Evolutionary conservation across 164 flowering plant genomes (phyloP).

Genomic region (Kalanchoe fedtschenkoi): DNA sequence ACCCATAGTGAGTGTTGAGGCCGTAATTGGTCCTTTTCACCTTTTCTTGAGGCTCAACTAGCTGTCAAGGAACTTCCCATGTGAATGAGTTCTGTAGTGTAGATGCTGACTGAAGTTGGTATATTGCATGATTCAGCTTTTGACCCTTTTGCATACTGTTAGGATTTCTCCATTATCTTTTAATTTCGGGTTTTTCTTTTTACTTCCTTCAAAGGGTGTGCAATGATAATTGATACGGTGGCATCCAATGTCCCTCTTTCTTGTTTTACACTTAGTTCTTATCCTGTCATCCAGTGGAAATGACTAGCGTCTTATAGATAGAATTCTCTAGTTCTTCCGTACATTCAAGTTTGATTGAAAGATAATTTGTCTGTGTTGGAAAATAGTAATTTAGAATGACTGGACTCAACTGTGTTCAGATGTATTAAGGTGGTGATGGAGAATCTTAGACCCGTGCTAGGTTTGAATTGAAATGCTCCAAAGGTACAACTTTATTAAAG

Average conservation of each 20-base stretch:
- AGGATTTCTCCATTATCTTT: neutral
- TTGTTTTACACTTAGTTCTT: neutral
- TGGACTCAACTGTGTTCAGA: neutral
- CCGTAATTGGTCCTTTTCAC: neutral
- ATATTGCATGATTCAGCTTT: neutral
- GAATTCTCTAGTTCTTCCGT: neutral
- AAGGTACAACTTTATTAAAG: neutral
- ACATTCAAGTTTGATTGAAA: neutral
- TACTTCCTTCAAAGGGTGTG: neutral
- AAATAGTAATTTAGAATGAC: neutral
- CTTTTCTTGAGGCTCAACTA: neutral
- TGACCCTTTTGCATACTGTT: neutral
- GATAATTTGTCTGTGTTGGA: neutral
- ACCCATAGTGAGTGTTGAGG: too few relatives aligned
- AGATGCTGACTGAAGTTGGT: neutral
- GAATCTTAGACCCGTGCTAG: neutral
- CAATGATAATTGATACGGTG: neutral
- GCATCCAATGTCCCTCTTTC: neutral
- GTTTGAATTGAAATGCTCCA: slow-evolving; percentile 1
- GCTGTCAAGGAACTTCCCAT: neutral
- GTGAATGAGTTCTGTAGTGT: neutral
- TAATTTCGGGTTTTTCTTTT: neutral
- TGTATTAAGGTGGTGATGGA: neutral
- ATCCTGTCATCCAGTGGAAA: too few relatives aligned
- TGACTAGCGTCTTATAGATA: neutral